These are phyloP conservation scores for Eutypella sp. DNA, from an alignment of 2,329 filamentous ascomycete species.

Conservation along the genomic window DNA sequence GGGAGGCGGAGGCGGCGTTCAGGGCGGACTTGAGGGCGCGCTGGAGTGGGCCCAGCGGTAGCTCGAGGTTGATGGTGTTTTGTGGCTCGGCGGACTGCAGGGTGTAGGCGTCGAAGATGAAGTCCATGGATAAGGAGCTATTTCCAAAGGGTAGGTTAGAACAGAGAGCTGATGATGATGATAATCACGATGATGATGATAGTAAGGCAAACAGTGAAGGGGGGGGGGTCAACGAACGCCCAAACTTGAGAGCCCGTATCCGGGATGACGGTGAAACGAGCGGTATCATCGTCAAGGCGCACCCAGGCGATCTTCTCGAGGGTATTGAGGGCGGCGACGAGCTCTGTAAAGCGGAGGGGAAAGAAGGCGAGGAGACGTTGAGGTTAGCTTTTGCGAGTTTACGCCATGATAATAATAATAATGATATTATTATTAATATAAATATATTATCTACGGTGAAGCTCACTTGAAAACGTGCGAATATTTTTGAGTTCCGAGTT, in stretches of 20 bases:
- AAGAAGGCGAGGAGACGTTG: too few relatives aligned
- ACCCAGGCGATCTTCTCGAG: slow-evolving; percentile 86
- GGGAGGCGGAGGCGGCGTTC: slow-evolving; percentile 72
- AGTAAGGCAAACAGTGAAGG: not conserved
- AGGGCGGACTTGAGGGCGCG: slow-evolving; percentile 87
- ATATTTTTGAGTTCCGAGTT: slow-evolving; percentile 62
- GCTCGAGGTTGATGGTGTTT: slow-evolving; percentile 94
- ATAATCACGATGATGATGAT: too few relatives aligned
- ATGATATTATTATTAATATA: too few relatives aligned
- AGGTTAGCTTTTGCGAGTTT: slow-evolving; percentile 3
- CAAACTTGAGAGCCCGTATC: slow-evolving; percentile 95
- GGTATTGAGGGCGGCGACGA: slow-evolving; percentile 58
- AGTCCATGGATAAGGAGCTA: slow-evolving; percentile 61
- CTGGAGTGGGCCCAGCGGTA: slow-evolving; percentile 81
- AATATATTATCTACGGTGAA: not conserved
- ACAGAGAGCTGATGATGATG: too few relatives aligned
- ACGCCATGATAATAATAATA: too few relatives aligned
- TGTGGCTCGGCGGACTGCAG: slow-evolving; percentile 76
- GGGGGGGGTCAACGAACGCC: slow-evolving; percentile 57
- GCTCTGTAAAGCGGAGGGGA: slow-evolving; percentile 51
- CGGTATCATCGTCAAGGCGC: slow-evolving; percentile 77
- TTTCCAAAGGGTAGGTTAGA: too few relatives aligned
- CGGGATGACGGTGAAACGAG: slow-evolving; percentile 93
- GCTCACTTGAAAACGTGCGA: slow-evolving; percentile 59
- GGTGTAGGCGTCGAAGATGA: slow-evolving; percentile 81